Conservation (phyloP, 441 rosid species). For the Brassica hybrid region DNA sequence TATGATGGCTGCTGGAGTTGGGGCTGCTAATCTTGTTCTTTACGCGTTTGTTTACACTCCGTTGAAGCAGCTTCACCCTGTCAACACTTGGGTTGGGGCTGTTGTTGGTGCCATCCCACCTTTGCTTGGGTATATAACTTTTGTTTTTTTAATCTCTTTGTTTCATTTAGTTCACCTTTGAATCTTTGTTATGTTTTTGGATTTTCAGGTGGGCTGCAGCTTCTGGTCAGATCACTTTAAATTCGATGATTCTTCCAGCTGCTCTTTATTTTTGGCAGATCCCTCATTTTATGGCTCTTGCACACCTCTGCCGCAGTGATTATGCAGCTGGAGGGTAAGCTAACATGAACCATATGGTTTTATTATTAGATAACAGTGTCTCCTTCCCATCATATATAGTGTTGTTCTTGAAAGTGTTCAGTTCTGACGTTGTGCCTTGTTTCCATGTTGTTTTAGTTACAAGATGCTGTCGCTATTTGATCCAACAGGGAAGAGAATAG, state of each 20-base stretch:
- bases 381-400: conserved; percentile 14
- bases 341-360: background rate
- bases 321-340: conserved; percentile 97
- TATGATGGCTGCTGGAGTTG: conserved; percentile 90
- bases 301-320: conserved; percentile 83
- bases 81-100: conserved; percentile 99
- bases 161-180: conserved; percentile 1
- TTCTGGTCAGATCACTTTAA: conserved; percentile 68
- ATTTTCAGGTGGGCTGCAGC: conserved; percentile 87
- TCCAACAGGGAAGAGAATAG: conserved; percentile 81
- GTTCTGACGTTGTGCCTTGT: background rate
- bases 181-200: background rate
- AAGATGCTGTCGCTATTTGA: conserved; percentile 91
- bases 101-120: conserved; percentile 97
- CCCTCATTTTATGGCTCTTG: conserved; percentile 99
- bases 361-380: conserved; percentile 3
- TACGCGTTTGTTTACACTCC: conserved; percentile 97
- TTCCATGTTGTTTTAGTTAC: conserved; percentile 54
- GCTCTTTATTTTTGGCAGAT: conserved; percentile 99
- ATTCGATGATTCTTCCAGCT: conserved; percentile 84
- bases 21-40: conserved; percentile 89
- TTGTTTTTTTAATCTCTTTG: background rate
- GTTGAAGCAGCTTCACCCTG: conserved; percentile 96
- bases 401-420: conserved; percentile 1
- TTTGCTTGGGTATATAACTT: conserved; percentile 87